Evolutionary conservation across 1,284 basidiomycete genomes (phyloP).

Genomic region (Cryptococcus sp.): DNA sequence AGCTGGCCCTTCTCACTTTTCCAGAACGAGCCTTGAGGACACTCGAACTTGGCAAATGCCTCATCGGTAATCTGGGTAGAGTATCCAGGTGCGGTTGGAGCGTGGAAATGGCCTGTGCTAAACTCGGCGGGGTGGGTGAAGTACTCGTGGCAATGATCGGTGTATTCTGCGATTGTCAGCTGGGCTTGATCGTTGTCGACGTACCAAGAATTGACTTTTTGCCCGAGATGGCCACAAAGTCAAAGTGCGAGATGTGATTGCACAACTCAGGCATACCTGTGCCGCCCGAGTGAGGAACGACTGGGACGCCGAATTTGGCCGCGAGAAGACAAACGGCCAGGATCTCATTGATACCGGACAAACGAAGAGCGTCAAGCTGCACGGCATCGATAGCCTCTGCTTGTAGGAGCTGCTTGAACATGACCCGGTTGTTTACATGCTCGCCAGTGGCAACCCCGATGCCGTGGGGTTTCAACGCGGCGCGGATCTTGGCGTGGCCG

Average conservation of each 20-base stretch:
- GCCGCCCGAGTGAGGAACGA: conserved; percentile 87
- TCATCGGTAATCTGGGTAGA: conserved; percentile 29
- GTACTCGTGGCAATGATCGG: conserved; percentile 33
- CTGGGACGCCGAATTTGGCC: conserved; percentile 76
- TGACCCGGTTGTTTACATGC: conserved; percentile 82
- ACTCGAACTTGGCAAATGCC: conserved; percentile 26
- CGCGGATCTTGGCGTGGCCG: conserved; percentile 57
- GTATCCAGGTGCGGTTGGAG: conserved; percentile 28
- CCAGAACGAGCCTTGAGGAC: conserved; percentile 29
- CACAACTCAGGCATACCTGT: conserved; percentile 25
- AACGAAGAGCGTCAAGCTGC: conserved; percentile 87
- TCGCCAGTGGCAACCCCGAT: conserved; percentile 94
- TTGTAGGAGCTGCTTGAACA: conserved; percentile 92
- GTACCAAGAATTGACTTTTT: conserved; percentile 55
- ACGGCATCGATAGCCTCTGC: conserved; percentile 87
- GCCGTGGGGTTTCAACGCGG: conserved; percentile 69
- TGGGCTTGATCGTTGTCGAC: neutral
- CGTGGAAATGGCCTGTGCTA: conserved; percentile 23
- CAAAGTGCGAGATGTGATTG: conserved; percentile 63
- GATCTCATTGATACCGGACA: conserved; percentile 90
- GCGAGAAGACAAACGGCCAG: conserved; percentile 85
- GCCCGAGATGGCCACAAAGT: conserved; percentile 85
- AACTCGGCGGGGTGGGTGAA: conserved; percentile 25
- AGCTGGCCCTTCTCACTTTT: conserved; percentile 28
- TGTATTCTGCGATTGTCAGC: conserved; percentile 22